Percentiles rank a stretch among this genome's conserved stretches.
These are phyloP conservation scores for Aspergillus pseudoterreus DNA, from an alignment of 2,329 filamentous ascomycete species.

Conservation along the genomic window DNA sequence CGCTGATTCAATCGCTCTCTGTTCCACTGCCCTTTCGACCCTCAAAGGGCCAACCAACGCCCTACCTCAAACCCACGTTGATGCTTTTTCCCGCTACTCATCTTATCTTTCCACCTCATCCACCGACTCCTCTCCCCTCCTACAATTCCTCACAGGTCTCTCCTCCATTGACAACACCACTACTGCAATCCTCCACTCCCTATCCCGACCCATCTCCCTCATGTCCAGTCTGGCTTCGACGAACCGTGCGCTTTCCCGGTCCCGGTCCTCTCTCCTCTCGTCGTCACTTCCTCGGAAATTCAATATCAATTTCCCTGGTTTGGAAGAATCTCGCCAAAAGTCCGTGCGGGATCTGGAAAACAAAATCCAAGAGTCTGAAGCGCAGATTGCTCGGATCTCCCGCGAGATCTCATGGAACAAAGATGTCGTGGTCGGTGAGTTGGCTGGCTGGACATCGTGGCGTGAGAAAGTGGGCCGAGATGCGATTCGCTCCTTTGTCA, in stretches of 20 bases:
- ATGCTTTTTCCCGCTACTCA: conserved; percentile 70
- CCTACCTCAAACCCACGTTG: conserved; percentile 64
- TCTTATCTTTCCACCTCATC: conserved; percentile 58
- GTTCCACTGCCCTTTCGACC: conserved; percentile 47
- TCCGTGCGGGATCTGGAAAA: conserved; percentile 81
- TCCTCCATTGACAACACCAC: conserved; percentile 80
- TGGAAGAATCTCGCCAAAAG: conserved; percentile 83
- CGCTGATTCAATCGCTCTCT: conserved; percentile 40
- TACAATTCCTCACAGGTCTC: conserved; percentile 70
- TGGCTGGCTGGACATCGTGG: conserved; percentile 92
- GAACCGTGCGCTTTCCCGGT: conserved; percentile 73
- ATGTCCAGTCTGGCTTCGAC: conserved; percentile 72
- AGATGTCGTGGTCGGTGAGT: conserved; percentile 83
- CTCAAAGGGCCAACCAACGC: conserved; percentile 53
- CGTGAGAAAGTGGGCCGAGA: conserved; percentile 72
- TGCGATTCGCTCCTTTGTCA: conserved; percentile 72
- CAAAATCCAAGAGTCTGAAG: conserved; percentile 66
- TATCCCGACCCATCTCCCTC: conserved; percentile 74
- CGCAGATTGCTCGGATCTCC: conserved; percentile 70
- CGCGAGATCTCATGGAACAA: conserved; percentile 87
- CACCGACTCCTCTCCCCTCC: conserved; percentile 67
- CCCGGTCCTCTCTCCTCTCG: conserved; percentile 70
- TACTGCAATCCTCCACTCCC: conserved; percentile 71
- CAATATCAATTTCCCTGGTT: conserved; percentile 43
- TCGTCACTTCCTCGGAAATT: conserved; percentile 44